These are phyloP conservation scores for Daldinia caldariorum DNA, from an alignment of 495 filamentous ascomycete genomes.

Conservation along the genomic window DNA sequence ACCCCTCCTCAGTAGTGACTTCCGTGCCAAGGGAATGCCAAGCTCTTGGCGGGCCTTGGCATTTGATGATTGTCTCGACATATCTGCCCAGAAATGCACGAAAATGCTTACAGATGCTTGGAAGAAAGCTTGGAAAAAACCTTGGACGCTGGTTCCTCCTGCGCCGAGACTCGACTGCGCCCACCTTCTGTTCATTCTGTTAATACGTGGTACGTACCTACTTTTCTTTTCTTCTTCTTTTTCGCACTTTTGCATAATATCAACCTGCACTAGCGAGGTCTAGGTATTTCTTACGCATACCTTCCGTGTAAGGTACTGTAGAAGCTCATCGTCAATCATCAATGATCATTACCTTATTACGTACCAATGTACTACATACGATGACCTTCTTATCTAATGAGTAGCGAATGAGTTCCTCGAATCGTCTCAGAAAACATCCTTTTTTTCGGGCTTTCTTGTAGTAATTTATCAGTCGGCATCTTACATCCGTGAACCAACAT, in stretches of 20 bases:
- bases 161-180: conserved; percentile 48
- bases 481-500: conserved; percentile 12
- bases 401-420: conserved; percentile 8
- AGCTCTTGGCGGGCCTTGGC: conserved; percentile 54
- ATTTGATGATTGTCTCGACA: conserved; percentile 51
- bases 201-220: too few relatives aligned
- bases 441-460: too few relatives aligned
- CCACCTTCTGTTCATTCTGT: conserved; percentile 37
- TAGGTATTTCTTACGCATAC: not conserved
- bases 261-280: not conserved
- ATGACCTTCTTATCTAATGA: conserved; percentile 8
- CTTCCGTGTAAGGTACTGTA: not conserved
- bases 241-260: not conserved
- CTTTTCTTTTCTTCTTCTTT: not conserved
- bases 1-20: conserved; percentile 44
- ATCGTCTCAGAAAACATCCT: conserved; percentile 4
- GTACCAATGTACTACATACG: conserved; percentile 27
- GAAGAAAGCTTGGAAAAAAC: conserved; percentile 25
- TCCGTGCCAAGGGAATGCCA: conserved; percentile 45
- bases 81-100: conserved; percentile 40
- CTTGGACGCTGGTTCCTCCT: conserved; percentile 46
- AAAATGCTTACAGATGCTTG: conserved; percentile 40
- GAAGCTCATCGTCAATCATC: conserved; percentile 10
- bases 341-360: conserved; percentile 39
- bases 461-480: conserved; percentile 17